These are phyloP conservation scores for Onygenales sp. DNA, from an alignment of 2,329 filamentous ascomycete genomes.

Conservation along the genomic window DNA sequence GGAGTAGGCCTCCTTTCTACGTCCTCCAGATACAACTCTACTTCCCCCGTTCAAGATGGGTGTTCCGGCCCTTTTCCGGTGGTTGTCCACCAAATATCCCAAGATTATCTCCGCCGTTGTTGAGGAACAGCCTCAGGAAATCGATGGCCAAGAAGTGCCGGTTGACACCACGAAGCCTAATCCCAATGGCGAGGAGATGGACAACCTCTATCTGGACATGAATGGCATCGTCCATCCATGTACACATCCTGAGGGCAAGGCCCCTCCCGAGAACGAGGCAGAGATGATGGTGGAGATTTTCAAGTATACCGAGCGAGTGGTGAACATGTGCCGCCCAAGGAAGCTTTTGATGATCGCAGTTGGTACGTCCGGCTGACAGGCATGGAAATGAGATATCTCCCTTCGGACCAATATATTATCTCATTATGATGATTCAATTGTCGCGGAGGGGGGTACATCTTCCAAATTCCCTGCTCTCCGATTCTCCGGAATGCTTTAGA, in stretches of 20 bases:
- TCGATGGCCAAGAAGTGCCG: slow-evolving; percentile 77
- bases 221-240: slow-evolving; percentile 99
- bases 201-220: slow-evolving; percentile 98
- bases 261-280: slow-evolving; percentile 84
- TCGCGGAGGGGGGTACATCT: slow-evolving; percentile 22
- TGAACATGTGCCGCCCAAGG: slow-evolving; percentile 95
- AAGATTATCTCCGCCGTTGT: slow-evolving; percentile 91
- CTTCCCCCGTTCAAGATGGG: slow-evolving; percentile 52
- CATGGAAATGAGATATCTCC: slow-evolving; percentile 10
- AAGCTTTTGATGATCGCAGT: slow-evolving; percentile 97
- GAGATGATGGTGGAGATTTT: slow-evolving; percentile 99
- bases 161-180: slow-evolving; percentile 78
- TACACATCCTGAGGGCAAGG: slow-evolving; percentile 89
- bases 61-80: slow-evolving; percentile 91
- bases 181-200: slow-evolving; percentile 94
- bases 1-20: neutral
- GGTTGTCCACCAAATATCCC: slow-evolving; percentile 93
- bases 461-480: slow-evolving; percentile 6
- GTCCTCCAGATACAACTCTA: neutral
- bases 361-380: slow-evolving; percentile 40
- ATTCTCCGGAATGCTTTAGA: neutral
- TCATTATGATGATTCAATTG: slow-evolving; percentile 15
- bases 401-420: slow-evolving; percentile 21
- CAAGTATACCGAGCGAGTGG: slow-evolving; percentile 95
- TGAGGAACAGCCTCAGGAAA: slow-evolving; percentile 70